These are phyloP conservation scores for Lachnellula cervina DNA, from an alignment of 2,329 filamentous ascomycete genomes.

Conservation along the genomic window DNA sequence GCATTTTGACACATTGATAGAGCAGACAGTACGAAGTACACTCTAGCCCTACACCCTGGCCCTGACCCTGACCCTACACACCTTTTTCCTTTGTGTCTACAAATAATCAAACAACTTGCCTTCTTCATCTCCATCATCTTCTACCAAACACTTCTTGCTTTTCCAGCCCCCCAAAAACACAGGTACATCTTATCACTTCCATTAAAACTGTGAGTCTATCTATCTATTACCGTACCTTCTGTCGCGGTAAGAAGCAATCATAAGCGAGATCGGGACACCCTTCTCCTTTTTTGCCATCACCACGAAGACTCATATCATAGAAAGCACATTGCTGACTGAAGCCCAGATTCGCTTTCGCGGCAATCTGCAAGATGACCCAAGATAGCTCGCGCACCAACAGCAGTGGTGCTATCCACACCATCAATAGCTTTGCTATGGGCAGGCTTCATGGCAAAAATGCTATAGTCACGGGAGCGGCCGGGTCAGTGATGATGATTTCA, in stretches of 20 bases:
- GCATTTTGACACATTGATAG: neutral
- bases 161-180: neutral
- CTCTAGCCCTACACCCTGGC: neutral
- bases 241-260: slow-evolving; percentile 3
- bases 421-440: slow-evolving; percentile 34
- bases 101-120: slow-evolving; percentile 7
- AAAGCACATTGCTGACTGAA: too few relatives aligned
- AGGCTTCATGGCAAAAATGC: slow-evolving; percentile 35
- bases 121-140: slow-evolving; percentile 3
- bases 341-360: too few relatives aligned
- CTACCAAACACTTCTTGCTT: neutral
- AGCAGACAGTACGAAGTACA: too few relatives aligned
- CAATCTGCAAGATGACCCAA: too few relatives aligned
- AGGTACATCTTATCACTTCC: slow-evolving; percentile 12
- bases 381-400: too few relatives aligned
- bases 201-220: slow-evolving; percentile 9
- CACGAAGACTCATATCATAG: neutral
- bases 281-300: neutral
- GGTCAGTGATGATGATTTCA: slow-evolving; percentile 43
- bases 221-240: too few relatives aligned
- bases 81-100: slow-evolving; percentile 9
- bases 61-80: too few relatives aligned
- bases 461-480: slow-evolving; percentile 64
- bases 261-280: slow-evolving; percentile 16
- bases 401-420: slow-evolving; percentile 21